Conservation (phyloP, 768 basidiomycete genomes). For the Russula ochroleuca region DNA sequence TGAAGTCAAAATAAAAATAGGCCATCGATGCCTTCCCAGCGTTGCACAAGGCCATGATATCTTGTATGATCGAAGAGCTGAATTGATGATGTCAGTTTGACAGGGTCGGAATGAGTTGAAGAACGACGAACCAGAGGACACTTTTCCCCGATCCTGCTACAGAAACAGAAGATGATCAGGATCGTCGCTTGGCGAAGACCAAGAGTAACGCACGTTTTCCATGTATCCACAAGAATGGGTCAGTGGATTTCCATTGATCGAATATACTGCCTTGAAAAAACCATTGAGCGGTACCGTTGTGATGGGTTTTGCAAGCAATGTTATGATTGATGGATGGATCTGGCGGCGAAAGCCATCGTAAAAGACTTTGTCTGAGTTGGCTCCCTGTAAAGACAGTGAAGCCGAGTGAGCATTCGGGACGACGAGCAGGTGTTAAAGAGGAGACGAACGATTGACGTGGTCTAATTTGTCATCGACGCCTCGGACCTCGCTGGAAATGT, state of each 20-base stretch:
- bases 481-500: neutral
- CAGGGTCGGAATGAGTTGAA: neutral
- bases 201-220: conserved; percentile 1
- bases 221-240: neutral
- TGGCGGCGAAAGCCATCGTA: conserved; percentile 4
- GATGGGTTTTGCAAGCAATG: neutral
- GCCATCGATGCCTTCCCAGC: conserved; percentile 7
- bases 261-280: neutral
- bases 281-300: neutral
- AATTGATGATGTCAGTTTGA: neutral
- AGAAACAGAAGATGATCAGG: neutral
- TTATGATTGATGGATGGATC: neutral
- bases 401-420: neutral
- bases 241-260: neutral
- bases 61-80: conserved; percentile 10
- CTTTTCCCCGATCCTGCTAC: conserved; percentile 15
- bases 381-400: neutral
- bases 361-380: neutral
- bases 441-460: neutral
- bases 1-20: conserved; percentile 15
- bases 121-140: neutral
- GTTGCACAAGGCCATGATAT: neutral
- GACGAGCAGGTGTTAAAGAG: too few relatives aligned
- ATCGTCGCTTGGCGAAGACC: neutral
- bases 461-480: neutral